These are phyloP conservation scores for Diplotaxis tenuifolia DNA, from an alignment of 345 rosid species.

Conservation along the genomic window DNA sequence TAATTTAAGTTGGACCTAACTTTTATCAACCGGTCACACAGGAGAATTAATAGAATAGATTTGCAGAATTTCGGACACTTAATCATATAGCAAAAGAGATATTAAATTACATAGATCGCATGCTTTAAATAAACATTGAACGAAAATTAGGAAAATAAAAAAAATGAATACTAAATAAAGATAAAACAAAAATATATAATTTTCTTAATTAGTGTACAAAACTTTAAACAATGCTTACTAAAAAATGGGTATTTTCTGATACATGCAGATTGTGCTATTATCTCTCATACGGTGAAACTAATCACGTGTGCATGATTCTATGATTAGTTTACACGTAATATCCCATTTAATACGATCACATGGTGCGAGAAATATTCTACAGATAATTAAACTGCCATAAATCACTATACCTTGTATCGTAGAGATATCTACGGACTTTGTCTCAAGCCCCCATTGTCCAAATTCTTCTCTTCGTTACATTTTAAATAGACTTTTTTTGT, in stretches of 20 bases:
- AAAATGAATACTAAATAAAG: too few relatives aligned
- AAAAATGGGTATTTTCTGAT: too few relatives aligned
- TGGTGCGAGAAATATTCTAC: constrained; percentile 28
- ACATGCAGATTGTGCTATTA: constrained; percentile 11
- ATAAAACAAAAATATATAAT: too few relatives aligned
- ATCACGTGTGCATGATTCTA: constrained; percentile 22
- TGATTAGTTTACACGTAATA: constrained; percentile 30
- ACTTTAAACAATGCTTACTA: too few relatives aligned
- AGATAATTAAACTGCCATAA: constrained; percentile 11
- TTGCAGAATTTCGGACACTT: background rate
- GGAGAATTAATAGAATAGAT: too few relatives aligned
- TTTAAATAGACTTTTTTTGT: background rate
- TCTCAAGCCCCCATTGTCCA: background rate
- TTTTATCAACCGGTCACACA: too few relatives aligned
- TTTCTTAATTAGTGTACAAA: too few relatives aligned
- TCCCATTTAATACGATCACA: constrained; percentile 26
- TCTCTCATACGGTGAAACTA: background rate
- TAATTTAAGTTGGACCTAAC: too few relatives aligned
- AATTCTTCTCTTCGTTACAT: background rate
- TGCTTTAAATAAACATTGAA: too few relatives aligned
- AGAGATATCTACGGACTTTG: constrained; percentile 1
- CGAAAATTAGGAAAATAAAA: too few relatives aligned
- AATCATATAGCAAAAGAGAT: background rate
- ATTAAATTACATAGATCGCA: too few relatives aligned
- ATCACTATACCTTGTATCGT: constrained; percentile 2